Base-by-base conservation (phyloP, 176 grass and related monocot genomes). In the Secale cereale region DNA sequence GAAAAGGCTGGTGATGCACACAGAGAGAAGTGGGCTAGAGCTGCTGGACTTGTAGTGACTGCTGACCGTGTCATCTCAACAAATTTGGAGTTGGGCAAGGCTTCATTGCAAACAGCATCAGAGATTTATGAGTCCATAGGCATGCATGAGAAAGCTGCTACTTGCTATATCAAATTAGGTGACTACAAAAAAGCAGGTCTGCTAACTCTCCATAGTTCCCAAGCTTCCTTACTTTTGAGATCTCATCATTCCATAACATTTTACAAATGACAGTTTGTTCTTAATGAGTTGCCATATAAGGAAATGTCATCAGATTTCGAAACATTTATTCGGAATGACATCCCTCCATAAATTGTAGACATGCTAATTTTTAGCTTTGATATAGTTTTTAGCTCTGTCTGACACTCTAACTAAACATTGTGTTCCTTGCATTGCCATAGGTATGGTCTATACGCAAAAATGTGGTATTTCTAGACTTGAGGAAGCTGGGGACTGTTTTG, bases 401-500 rank as follows among this genome's bases (percentile, higher is more conserved):
- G n/a, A n/a, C n/a, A n/a, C n/a, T n/a, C n/a, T 50, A 39, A 85
- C 54, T 22, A 59, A 33, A 39, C n/a, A 29, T 41, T 33, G 19
- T 35, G 63, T n/a, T 80, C 23, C 46, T 88, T 72, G 17, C 1
- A 29, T 79, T 84, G 2, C 27, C 31, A 22, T 73, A 97, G 95
- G 90, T 84, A 89, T 45, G 57, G 54, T 89, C 79, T 97, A 91
- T 76, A 78, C 85, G 82, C 88, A 94, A 80, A 92, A 90, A 72
- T 94, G 84, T 86, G 84, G 92, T 78, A 88, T 23, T 70, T 92
- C 90, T 36, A 92, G 78, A 65, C 84, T 97, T 61, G 82, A 97
- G 54, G 88, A 87, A 86, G 92, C 95, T 5, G 92, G 78, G 6
- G 85, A 97, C 15, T 97, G 95, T 62, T 97, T 97, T 72, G 68